These are phyloP conservation scores for Cylindrodendrum hubeiense DNA, from an alignment of 2,329 filamentous ascomycete species.

Conservation along the genomic window DNA sequence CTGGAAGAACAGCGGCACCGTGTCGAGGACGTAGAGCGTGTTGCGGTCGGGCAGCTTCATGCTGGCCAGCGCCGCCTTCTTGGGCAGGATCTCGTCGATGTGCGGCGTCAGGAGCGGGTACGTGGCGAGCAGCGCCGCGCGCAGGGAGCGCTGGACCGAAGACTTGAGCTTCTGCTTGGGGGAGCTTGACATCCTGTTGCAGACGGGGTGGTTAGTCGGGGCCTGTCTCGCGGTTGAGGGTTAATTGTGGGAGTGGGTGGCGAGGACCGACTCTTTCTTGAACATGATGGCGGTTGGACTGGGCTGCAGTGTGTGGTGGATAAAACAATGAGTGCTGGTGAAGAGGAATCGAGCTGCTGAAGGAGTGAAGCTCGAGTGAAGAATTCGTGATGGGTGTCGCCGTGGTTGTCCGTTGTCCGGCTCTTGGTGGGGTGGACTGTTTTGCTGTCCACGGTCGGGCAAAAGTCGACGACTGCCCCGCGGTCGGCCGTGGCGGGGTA, in stretches of 20 bases:
- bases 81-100: constrained; percentile 95
- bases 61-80: constrained; percentile 90
- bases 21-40: constrained; percentile 86
- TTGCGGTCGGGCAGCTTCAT: constrained; percentile 94
- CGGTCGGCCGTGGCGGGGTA: constrained; percentile 44
- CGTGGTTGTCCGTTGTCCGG: constrained; percentile 22
- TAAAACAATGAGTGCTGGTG: background rate
- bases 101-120: constrained; percentile 88
- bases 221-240: constrained; percentile 3
- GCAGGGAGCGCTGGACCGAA: constrained; percentile 88
- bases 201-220: constrained; percentile 33
- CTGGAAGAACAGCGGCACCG: constrained; percentile 90
- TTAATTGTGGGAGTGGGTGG: background rate
- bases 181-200: constrained; percentile 70
- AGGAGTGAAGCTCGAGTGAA: constrained; percentile 5
- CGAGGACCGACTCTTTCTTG: constrained; percentile 83
- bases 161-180: constrained; percentile 98
- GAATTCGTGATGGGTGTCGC: constrained; percentile 6
- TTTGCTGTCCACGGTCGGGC: constrained; percentile 27
- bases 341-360: background rate
- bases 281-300: constrained; percentile 74
- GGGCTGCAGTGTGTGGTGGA: constrained; percentile 4
- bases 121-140: constrained; percentile 82
- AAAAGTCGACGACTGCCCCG: constrained; percentile 45
- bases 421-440: constrained; percentile 37